These are phyloP conservation scores for Globisporangium mamillatum DNA, from an alignment of 352 stramenopile genomes.

Conservation along the genomic window DNA sequence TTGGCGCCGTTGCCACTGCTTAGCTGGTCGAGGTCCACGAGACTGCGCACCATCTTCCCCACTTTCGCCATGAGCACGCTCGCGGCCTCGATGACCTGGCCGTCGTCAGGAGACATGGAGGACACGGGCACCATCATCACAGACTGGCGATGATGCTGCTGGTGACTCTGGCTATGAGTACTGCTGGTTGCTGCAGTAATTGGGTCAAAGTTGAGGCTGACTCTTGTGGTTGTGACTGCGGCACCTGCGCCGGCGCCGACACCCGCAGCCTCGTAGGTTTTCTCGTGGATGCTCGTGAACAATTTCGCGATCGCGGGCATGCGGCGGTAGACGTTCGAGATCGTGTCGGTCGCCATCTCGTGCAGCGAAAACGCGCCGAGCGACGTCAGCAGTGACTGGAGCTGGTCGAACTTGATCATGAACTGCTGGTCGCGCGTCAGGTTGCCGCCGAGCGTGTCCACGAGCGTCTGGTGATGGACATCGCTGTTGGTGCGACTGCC, in stretches of 20 bases:
- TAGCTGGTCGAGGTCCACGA: constrained; percentile 41
- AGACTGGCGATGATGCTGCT: not conserved
- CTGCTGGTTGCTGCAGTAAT: constrained; percentile 7
- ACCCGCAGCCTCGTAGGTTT: constrained; percentile 40
- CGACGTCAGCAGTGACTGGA: constrained; percentile 46
- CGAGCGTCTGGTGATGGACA: not conserved
- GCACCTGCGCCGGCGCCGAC: constrained; percentile 18
- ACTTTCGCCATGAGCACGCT: constrained; percentile 47
- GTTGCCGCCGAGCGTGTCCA: constrained; percentile 16
- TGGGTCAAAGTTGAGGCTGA: constrained; percentile 5
- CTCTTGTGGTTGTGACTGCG: not conserved
- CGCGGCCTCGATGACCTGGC: constrained; percentile 34
- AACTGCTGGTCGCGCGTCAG: constrained; percentile 61
- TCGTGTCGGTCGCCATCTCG: constrained; percentile 50
- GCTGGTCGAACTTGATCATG: constrained; percentile 60
- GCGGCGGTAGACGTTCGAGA: constrained; percentile 46
- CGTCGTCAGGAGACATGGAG: constrained; percentile 10
- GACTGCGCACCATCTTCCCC: constrained; percentile 56
- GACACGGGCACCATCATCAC: not conserved
- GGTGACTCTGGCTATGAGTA: not conserved
- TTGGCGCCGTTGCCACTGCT: not conserved
- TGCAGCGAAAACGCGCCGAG: constrained; percentile 39
- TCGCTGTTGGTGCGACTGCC: constrained; percentile 7
- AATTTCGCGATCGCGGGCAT: constrained; percentile 41
- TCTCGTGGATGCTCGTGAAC: constrained; percentile 36